Base-by-base conservation (phyloP, 2,329 filamentous ascomycete species). In the Emmonsiellopsis sp. region DNA sequence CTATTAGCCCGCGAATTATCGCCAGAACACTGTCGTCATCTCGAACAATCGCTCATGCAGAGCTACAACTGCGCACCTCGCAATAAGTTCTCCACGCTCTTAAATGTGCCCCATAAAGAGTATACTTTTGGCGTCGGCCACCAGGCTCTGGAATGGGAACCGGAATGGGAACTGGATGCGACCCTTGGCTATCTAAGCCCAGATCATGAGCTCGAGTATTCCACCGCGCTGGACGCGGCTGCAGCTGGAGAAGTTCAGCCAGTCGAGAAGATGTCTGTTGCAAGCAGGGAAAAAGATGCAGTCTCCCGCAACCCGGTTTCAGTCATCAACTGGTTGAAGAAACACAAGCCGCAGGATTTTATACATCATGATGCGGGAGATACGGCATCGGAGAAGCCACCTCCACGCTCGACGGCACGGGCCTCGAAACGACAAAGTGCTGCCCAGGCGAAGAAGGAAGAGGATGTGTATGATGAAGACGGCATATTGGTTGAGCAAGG, bases 251-350 rank as follows among this genome's bases (percentile, higher is more conserved):
- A 85, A 31, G 66, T 83, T 6, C 67, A 66, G 54, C 67, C 62
- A 34, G 62, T 64, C 1, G 67, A 70, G 31, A 67, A 67, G 43
- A 64, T 65, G 7, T 63, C 64, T 4, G 75, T 82, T 51, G 68
- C 77, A 43, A 77, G 83, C 53, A 70, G 72, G 55, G 79, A 75
- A 70, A 78, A 71, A 65, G 78, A 80, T 54, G 67, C 79, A 49
- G 76, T 79, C 31, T 70, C 89, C 26, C 81, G 81, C 50, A 97
- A 97, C 67, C 90, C 91, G 0, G 87, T 89, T 42, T 94, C 88
- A 55, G 91, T 95, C 2, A 94, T 95, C 73, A 96, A 94, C 69
- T 98, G 93, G 93, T 80, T 98, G 10, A 82, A 89, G 58, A 84
- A 89, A 65, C 80, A 95, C 69, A 85, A 89, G 55, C 87, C 90